Conservation (phyloP, 2,329 filamentous ascomycete species). For the Diaporthe australafricana region DNA sequence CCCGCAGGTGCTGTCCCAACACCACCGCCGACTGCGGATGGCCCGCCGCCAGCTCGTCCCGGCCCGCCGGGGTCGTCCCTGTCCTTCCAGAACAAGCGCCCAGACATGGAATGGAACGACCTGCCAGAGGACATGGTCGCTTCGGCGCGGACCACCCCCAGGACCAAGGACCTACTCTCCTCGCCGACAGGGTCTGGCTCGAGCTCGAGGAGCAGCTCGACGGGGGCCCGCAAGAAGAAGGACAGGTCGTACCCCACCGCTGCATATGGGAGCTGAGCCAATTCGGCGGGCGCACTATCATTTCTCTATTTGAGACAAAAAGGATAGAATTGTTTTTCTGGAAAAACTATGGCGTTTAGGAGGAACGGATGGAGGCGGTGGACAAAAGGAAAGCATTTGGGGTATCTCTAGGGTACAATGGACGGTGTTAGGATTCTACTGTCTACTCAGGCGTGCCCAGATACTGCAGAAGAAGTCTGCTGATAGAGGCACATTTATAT, state of each 20-base stretch:
- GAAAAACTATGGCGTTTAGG: neutral
- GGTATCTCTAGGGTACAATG: neutral
- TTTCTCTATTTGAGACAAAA: neutral
- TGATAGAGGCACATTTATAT: constrained; percentile 11
- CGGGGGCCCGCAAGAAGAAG: constrained; percentile 62
- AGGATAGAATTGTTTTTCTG: neutral
- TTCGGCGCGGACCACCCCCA: constrained; percentile 36
- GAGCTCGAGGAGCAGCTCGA: constrained; percentile 67
- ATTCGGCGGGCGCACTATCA: neutral
- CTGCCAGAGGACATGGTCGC: constrained; percentile 69
- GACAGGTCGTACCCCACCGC: constrained; percentile 72
- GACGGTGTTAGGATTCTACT: neutral
- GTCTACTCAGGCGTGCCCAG: neutral
- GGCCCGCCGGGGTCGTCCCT: constrained; percentile 45
- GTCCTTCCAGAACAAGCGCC: constrained; percentile 70
- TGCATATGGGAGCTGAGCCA: constrained; percentile 63
- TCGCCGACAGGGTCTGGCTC: constrained; percentile 51
- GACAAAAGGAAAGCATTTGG: neutral
- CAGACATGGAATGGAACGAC: constrained; percentile 75
- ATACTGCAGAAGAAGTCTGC: neutral
- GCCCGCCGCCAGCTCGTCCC: constrained; percentile 35
- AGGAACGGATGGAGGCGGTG: neutral
- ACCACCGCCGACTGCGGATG: constrained; percentile 16
- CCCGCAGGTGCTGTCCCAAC: constrained; percentile 28
- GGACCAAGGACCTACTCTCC: constrained; percentile 39